A percentile compares a stretch with the other conserved stretches of the same genome.
Conservation (phyloP, 108 stramenopile species). For the Bacterosira constricta region DNA sequence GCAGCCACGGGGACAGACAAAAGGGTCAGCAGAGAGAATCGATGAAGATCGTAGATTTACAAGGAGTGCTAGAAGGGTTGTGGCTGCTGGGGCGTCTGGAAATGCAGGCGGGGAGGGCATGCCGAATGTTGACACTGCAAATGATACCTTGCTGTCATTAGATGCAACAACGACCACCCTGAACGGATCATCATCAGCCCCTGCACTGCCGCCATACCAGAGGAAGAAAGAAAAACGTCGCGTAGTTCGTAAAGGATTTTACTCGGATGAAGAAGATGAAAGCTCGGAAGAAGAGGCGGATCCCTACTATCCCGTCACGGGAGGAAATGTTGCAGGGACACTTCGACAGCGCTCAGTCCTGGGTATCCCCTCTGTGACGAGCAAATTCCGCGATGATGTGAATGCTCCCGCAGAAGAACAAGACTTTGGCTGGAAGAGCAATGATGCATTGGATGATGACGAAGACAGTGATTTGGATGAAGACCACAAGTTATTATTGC, state of each 20-base stretch:
- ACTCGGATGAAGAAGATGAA: slow-evolving; percentile 97
- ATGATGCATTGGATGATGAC: slow-evolving; percentile 47
- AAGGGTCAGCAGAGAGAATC: slow-evolving; percentile 79
- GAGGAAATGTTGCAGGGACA: slow-evolving; percentile 37
- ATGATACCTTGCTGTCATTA: slow-evolving; percentile 9
- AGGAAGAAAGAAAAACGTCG: slow-evolving; percentile 69
- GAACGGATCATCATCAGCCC: slow-evolving; percentile 11
- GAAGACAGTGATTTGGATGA: slow-evolving; percentile 85
- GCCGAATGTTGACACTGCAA: neutral
- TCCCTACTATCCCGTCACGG: slow-evolving; percentile 16
- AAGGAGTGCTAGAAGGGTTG: slow-evolving; percentile 42
- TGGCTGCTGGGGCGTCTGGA: neutral
- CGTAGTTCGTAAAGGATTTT: slow-evolving; percentile 93
- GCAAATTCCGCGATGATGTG: slow-evolving; percentile 34
- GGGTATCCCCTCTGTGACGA: slow-evolving; percentile 12
- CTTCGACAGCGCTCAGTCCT: slow-evolving; percentile 36
- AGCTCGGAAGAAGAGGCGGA: slow-evolving; percentile 83
- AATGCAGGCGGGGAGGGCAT: neutral
- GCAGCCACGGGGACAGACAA: slow-evolving; percentile 57
- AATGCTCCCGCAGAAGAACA: slow-evolving; percentile 24
- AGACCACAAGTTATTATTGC: slow-evolving; percentile 91
- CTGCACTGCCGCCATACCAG: slow-evolving; percentile 22
- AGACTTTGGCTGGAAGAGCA: neutral
- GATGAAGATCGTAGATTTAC: slow-evolving; percentile 78
- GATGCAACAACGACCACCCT: slow-evolving; percentile 13